Base-by-base conservation (phyloP, 1,139 yeast genomes). In the Entelexis paramagnoliae region DNA sequence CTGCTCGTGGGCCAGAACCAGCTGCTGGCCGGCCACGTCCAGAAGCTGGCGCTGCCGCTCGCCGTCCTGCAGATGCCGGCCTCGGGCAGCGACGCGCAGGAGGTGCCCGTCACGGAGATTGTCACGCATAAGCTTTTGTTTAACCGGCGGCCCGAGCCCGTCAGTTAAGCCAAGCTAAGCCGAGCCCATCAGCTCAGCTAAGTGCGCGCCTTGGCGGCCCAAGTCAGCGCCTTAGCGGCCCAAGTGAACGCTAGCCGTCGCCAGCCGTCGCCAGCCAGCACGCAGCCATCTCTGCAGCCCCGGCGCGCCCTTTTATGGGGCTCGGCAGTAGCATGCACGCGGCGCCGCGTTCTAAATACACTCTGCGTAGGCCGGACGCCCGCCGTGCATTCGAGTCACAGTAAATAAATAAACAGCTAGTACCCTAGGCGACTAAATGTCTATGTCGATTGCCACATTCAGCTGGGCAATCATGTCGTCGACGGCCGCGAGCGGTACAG, bases 391-490 rank as follows among this genome's bases (percentile, higher is more conserved):
- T 28, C 14, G 30, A 28, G 30, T 8, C 11, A 10, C 4, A 28
- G 11, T 4, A 13, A 43, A 32, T 32, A 29, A 40, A 19, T 41
- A 20, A 29, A 41, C 19, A 30, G 10, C 28, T 36, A 36, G n/a
- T 36, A 39, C n/a, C 30, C 24, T 2, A 14, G 10, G 30, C 30
- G 11, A 28, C 34, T 59, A 70, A 19, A 70, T 60, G 30, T 68
- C 71, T 57, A 75, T 62, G 38, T 72, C 73, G 50, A 77, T 63
- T n/a, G 66, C 63, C 55, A 76, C 66, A 49, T 75, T 73, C 34
- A 77, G 63, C n/a, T 61, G 58, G 4, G 74, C 68, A 52, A 78
- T 69, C 39, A 75, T 63, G 47, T 72, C 74, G 59, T 78, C 81
- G 46, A 78, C 60, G 16, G 62, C 67, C 46, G 67, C 67, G 34